Base-by-base conservation (phyloP, 495 filamentous ascomycete genomes). In the Trichoderma virens region DNA sequence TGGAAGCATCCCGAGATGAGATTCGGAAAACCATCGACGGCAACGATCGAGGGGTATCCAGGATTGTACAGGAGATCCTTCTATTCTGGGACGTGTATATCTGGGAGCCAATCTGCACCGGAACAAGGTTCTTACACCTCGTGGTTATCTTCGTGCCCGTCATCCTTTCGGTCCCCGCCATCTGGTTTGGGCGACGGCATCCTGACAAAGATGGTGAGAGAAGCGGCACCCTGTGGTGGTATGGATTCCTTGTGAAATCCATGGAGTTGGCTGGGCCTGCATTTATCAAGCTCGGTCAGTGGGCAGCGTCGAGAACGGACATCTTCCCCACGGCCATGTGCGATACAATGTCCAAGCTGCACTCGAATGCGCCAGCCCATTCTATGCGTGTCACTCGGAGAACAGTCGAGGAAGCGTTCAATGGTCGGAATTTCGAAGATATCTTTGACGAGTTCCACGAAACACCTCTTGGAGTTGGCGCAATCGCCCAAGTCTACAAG, bases 251-350 rank as follows among this genome's bases (percentile, higher is more conserved):
- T 45, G 91, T 98, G 6, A 83, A 80, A 62, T 81, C 87, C 2
- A 97, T 99, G 95, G 95, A 99, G 75, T 83, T 86, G 65, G 92
- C 93, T 38, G 95, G 95, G 6, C 92, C 95, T 38, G 93, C 95
- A 0, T 99, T 98, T 70, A 98, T 99, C 78, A 99, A 99, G 91
- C 86, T 99, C 62, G 95, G 95, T 28, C 95, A 99, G 90, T 99
- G 95, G 94, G 95, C 95, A 27, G 95, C 95, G 13, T 97, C 94
- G 4, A 84, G 95, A 70, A 89, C 93, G 64, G 95, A 99, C 72
- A 96, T 99, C 71, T 99, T 99, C 73, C 93, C 95, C n/a, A 88
- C 81, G 13, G 86, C 96, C 72, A 84, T 99, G 81, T 99, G 95
- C 76, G 84, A 80, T 39, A 85, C 90, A 70, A 95, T 99, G 94